Evolutionary conservation across 352 stramenopile genomes (phyloP).

Genomic region (Phytophthora multivora): DNA sequence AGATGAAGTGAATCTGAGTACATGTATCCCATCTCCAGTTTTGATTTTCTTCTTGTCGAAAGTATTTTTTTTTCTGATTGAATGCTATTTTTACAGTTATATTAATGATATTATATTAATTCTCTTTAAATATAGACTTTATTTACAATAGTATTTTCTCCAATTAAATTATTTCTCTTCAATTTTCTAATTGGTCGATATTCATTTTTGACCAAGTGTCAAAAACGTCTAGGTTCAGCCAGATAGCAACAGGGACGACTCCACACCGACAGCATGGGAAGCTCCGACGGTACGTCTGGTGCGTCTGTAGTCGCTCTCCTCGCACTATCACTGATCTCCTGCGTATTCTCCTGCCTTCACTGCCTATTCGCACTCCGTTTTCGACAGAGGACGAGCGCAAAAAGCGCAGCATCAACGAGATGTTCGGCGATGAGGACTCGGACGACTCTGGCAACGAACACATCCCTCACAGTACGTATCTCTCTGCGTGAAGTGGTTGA

Average conservation of each 20-base stretch:
- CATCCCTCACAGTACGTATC: slow-evolving; percentile 51
- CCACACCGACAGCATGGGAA: slow-evolving; percentile 37
- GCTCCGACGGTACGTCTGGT: slow-evolving; percentile 59
- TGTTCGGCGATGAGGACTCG: slow-evolving; percentile 87
- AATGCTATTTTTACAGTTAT: no score
- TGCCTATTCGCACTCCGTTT: neutral
- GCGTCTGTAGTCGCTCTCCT: neutral
- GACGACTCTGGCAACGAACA: slow-evolving; percentile 70
- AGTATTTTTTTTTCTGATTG: no score
- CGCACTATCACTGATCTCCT: slow-evolving; percentile 2
- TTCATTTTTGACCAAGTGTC: neutral
- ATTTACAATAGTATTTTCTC: no score
- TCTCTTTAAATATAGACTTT: no score
- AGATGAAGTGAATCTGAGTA: no score
- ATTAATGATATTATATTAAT: no score
- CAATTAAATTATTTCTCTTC: no score
- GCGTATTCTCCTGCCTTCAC: neutral
- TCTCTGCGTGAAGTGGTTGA: neutral
- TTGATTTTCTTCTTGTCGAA: no score
- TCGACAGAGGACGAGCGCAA: slow-evolving; percentile 74
- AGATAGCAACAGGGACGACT: neutral
- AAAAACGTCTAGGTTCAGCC: slow-evolving; percentile 1
- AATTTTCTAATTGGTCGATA: neutral
- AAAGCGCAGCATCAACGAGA: slow-evolving; percentile 88
- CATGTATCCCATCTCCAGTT: no score